A percentile compares a stretch with the other conserved stretches of the same genome.
Conservation (phyloP, 2,329 filamentous ascomycete genomes). For the Colletotrichum sp. region DNA sequence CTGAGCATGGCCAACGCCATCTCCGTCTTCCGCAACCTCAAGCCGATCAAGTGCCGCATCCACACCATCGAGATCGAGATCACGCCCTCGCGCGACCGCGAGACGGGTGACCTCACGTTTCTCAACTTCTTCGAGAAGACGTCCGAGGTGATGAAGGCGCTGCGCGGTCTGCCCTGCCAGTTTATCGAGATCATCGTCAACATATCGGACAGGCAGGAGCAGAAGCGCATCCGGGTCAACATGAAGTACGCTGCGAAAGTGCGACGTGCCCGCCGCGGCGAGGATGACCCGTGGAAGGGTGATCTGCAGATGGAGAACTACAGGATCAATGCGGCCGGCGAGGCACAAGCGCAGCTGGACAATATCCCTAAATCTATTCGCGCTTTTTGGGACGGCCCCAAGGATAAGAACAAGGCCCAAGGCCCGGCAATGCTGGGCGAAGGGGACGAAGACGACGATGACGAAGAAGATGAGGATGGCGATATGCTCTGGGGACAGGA, state of each 20-base stretch:
- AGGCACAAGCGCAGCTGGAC: slow-evolving; percentile 12
- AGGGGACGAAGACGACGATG: slow-evolving; percentile 12
- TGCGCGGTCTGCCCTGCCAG: slow-evolving; percentile 38
- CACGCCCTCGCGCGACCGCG: slow-evolving; percentile 27
- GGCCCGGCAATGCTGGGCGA: slow-evolving; percentile 2
- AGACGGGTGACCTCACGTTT: slow-evolving; percentile 33
- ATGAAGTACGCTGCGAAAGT: slow-evolving; percentile 6
- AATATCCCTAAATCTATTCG: slow-evolving; percentile 11
- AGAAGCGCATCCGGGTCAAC: slow-evolving; percentile 6
- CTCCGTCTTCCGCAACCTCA: slow-evolving; percentile 33
- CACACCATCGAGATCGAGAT: slow-evolving; percentile 49
- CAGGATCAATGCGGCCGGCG: slow-evolving; percentile 6
- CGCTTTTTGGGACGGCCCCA: background rate
- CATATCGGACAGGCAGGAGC: slow-evolving; percentile 14
- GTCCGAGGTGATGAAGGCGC: slow-evolving; percentile 32
- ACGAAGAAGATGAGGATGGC: background rate
- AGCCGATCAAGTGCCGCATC: slow-evolving; percentile 29
- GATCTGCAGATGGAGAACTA: slow-evolving; percentile 23
- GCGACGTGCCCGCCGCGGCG: slow-evolving; percentile 2
- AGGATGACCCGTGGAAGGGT: slow-evolving; percentile 21
- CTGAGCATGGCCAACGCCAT: slow-evolving; percentile 39
- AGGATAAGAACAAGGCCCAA: background rate
- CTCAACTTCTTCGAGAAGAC: slow-evolving; percentile 36
- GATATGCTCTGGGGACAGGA: background rate
- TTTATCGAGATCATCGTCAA: slow-evolving; percentile 39